These are phyloP conservation scores for Coniophora puteana DNA, from an alignment of 1,284 basidiomycete genomes.

Conservation along the genomic window DNA sequence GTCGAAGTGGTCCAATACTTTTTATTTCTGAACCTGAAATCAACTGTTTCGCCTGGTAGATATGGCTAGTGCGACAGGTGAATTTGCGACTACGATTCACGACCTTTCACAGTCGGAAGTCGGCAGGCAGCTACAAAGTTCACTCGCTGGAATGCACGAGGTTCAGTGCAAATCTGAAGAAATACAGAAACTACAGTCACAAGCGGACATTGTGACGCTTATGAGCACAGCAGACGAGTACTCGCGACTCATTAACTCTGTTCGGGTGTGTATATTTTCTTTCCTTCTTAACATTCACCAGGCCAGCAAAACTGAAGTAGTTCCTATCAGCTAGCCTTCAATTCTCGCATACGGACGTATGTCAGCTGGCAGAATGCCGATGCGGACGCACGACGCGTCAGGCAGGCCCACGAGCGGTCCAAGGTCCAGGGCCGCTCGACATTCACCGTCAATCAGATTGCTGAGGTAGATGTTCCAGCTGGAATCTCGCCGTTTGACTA, in stretches of 20 bases:
- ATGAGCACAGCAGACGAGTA: slow-evolving; percentile 92
- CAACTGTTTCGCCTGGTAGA: slow-evolving; percentile 41
- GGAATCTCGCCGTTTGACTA: slow-evolving; percentile 17
- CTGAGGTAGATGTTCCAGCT: slow-evolving; percentile 51
- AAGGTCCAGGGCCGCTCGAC: slow-evolving; percentile 69
- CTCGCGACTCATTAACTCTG: slow-evolving; percentile 85
- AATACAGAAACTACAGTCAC: slow-evolving; percentile 66
- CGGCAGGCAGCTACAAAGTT: slow-evolving; percentile 66
- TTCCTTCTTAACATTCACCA: neutral
- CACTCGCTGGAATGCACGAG: slow-evolving; percentile 66
- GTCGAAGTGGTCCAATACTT: slow-evolving; percentile 10
- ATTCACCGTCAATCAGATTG: slow-evolving; percentile 69
- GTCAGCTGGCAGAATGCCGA: slow-evolving; percentile 80
- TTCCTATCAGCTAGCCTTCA: slow-evolving; percentile 70
- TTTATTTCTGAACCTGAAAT: neutral
- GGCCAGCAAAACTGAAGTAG: slow-evolving; percentile 5
- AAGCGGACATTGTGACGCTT: slow-evolving; percentile 75
- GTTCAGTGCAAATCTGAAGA: slow-evolving; percentile 73
- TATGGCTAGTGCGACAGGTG: slow-evolving; percentile 60
- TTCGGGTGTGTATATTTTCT: slow-evolving; percentile 57
- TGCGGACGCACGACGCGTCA: slow-evolving; percentile 68
- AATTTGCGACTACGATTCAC: slow-evolving; percentile 66
- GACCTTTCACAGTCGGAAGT: slow-evolving; percentile 75
- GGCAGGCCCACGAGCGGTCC: slow-evolving; percentile 77
- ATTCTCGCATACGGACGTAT: slow-evolving; percentile 81